These are phyloP conservation scores for Phlebopus sp. DNA, from an alignment of 1,284 basidiomycete species.

Conservation along the genomic window DNA sequence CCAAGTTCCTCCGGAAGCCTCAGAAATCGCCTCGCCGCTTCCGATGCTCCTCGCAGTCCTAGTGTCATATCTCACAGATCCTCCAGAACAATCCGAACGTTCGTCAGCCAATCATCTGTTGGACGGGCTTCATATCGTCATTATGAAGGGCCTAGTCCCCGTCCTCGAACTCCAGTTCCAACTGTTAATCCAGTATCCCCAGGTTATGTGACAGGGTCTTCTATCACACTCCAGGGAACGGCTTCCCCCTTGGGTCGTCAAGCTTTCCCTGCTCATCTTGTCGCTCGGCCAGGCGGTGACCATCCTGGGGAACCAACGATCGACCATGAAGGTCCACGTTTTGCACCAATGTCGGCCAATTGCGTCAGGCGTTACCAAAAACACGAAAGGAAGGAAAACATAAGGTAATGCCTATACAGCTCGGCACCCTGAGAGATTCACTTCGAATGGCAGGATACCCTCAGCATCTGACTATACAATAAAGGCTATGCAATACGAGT, in stretches of 20 bases:
- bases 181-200: background rate
- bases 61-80: constrained; percentile 15
- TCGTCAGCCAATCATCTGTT: constrained; percentile 16
- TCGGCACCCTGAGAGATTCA: constrained; percentile 3
- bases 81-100: constrained; percentile 7
- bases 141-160: constrained; percentile 18
- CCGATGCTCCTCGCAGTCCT: constrained; percentile 5
- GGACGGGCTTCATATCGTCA: constrained; percentile 25
- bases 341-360: constrained; percentile 17
- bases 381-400: background rate
- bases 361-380: constrained; percentile 17
- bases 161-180: constrained; percentile 5
- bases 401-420: constrained; percentile 11
- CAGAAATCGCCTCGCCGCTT: background rate
- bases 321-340: background rate
- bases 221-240: background rate
- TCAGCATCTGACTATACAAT: constrained; percentile 9
- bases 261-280: background rate
- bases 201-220: background rate
- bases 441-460: constrained; percentile 7
- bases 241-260: background rate
- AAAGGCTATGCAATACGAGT: constrained; percentile 17
- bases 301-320: constrained; percentile 9
- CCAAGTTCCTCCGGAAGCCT: background rate
- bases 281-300: constrained; percentile 10